Evolutionary conservation across 345 rosid genomes (phyloP).

Genomic region (Populus davidiana): DNA sequence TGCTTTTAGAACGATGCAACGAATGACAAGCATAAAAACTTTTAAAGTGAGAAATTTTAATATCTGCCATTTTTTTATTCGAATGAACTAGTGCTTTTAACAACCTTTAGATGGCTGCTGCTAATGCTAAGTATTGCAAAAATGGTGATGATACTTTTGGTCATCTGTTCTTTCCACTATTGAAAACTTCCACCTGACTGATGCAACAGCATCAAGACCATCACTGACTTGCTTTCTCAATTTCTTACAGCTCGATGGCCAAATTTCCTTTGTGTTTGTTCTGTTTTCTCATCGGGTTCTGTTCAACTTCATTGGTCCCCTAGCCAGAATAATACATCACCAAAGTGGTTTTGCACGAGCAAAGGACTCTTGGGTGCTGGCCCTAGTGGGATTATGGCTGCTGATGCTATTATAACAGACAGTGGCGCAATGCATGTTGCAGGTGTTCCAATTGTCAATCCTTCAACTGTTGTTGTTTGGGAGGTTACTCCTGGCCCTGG

Average conservation of each 20-base stretch:
- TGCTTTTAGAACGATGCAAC: neutral
- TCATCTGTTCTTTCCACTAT: neutral
- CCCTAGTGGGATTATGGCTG: slow-evolving; percentile 99
- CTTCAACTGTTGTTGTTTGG: slow-evolving; percentile 99
- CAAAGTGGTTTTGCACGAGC: slow-evolving; percentile 93
- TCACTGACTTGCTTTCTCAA: slow-evolving; percentile 8
- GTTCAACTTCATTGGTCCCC: slow-evolving; percentile 98
- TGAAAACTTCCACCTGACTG: neutral
- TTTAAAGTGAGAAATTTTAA: neutral
- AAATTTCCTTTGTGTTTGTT: slow-evolving; percentile 92
- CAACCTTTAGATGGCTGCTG: neutral
- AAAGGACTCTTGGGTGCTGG: slow-evolving; percentile 99
- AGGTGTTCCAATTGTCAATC: slow-evolving; percentile 98
- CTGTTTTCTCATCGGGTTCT: slow-evolving; percentile 96
- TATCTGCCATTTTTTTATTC: neutral
- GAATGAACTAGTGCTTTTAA: neutral
- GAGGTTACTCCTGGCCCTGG: slow-evolving; percentile 98
- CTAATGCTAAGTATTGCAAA: neutral
- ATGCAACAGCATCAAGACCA: neutral
- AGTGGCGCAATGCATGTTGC: slow-evolving; percentile 99
- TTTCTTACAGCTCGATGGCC: slow-evolving; percentile 95
- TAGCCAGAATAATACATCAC: slow-evolving; percentile 57
- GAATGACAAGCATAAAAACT: neutral
- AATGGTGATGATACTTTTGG: neutral
- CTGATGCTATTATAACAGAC: slow-evolving; percentile 95